Percentiles rank a stretch among this genome's conserved stretches.
Conservation (phyloP, 352 stramenopile species). For the Globisporangium orthogonon region DNA sequence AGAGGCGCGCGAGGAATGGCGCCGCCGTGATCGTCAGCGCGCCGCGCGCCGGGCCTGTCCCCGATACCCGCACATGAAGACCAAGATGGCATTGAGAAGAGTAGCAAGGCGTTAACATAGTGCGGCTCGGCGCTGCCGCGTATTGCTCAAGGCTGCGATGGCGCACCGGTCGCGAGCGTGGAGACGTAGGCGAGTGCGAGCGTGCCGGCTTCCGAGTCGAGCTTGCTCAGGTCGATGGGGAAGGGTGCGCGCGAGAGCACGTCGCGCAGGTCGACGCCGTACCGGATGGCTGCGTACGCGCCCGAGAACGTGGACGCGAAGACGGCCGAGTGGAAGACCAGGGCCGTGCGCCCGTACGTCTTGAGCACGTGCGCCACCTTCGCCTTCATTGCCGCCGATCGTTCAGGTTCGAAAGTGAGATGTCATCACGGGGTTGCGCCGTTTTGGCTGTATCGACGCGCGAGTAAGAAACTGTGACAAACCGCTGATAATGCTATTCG, state of each 20-base stretch:
- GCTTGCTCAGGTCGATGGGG: conserved; percentile 47
- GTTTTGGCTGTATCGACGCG: background rate
- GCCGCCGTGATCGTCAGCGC: conserved; percentile 68
- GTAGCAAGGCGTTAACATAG: background rate
- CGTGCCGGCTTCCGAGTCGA: conserved; percentile 63
- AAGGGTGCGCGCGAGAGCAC: conserved; percentile 57
- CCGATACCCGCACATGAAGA: background rate
- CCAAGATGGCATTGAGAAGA: background rate
- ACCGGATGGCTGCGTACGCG: conserved; percentile 61
- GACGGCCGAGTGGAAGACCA: conserved; percentile 90
- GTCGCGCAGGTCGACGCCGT: conserved; percentile 57
- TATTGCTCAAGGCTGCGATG: background rate
- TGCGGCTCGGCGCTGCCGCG: background rate
- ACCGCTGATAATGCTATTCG: background rate
- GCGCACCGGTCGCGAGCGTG: conserved; percentile 66
- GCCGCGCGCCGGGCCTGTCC: conserved; percentile 50
- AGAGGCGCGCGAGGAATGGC: conserved; percentile 62
- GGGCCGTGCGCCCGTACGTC: conserved; percentile 92
- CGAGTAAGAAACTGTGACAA: background rate
- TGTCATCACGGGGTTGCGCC: background rate
- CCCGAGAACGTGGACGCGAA: conserved; percentile 94
- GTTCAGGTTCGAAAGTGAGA: background rate
- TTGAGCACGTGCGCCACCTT: conserved; percentile 76
- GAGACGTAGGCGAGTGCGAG: conserved; percentile 90
- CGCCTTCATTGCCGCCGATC: conserved; percentile 34